Conservation (phyloP, 305 asterid species). For the Fraxinus nigra region DNA sequence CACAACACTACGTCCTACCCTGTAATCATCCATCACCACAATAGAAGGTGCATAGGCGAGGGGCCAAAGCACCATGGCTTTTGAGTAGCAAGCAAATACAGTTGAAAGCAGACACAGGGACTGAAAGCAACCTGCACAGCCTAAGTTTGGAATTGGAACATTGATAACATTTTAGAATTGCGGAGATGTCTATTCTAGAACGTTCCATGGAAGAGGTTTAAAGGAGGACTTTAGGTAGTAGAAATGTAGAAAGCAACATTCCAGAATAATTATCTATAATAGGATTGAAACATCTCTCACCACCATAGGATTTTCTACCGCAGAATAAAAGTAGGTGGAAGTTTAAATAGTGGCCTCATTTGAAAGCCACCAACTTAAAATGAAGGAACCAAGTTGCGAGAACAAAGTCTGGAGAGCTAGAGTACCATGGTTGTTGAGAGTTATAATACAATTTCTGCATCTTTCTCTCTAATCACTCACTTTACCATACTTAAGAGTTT, state of each 20-base stretch:
- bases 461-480: not conserved
- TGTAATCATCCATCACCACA: not conserved
- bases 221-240: not conserved
- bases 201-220: not conserved
- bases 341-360: not conserved
- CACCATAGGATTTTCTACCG: not conserved
- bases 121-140: not conserved
- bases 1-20: not conserved
- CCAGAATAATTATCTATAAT: not conserved
- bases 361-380: not conserved
- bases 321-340: not conserved
- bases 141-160: not conserved
- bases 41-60: not conserved
- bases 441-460: not conserved
- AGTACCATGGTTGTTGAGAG: not conserved
- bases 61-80: not conserved
- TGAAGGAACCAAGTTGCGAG: not conserved
- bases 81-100: not conserved
- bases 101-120: not conserved
- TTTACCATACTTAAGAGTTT: not conserved
- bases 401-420: not conserved
- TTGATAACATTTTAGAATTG: not conserved
- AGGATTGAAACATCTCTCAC: not conserved
- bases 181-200: not conserved
- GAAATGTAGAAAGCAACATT: not conserved